A percentile compares a stretch with the other conserved stretches of the same genome.
phyloP scores from a whole-genome alignment of 257 asterid species.

The Solanum megistacrolobum region DNA sequence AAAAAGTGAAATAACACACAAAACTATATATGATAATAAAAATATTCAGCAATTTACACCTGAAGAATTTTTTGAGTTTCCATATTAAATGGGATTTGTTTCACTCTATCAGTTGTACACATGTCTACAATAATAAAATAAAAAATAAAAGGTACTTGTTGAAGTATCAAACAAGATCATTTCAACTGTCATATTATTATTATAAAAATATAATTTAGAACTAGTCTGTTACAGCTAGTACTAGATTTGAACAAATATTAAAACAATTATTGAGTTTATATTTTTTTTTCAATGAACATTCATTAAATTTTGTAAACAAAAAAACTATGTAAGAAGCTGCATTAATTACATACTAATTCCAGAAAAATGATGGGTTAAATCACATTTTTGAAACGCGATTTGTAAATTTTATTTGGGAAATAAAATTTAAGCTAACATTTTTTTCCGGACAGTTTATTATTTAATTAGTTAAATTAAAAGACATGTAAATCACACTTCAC shows the following conservation, averaged over 20 bases:
- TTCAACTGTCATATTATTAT: not conserved
- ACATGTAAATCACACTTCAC: not conserved
- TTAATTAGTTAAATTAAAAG: not conserved
- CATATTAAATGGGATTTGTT: not conserved
- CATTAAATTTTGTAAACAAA: not conserved
- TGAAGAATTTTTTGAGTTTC: not conserved
- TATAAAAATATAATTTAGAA: not conserved
- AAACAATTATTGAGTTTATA: not conserved
- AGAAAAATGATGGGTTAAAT: not conserved
- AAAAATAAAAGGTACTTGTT: not conserved
- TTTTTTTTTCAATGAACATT: not conserved
- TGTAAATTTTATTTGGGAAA: not conserved
- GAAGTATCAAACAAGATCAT: not conserved
- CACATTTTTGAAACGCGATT: not conserved
- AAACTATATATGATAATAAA: not conserved
- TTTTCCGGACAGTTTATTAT: not conserved
- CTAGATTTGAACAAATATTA: not conserved
- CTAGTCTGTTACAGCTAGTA: not conserved
- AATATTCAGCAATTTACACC: not conserved
- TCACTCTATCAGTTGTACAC: not conserved
- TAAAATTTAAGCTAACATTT: no score
- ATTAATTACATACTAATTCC: not conserved
- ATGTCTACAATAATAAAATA: not conserved
- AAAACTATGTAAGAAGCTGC: not conserved
- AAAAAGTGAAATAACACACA: not conserved